Percentiles rank a stretch among this genome's conserved stretches.
These are phyloP conservation scores for Clavaria fumosa DNA, from an alignment of 768 basidiomycete genomes.

Conservation along the genomic window DNA sequence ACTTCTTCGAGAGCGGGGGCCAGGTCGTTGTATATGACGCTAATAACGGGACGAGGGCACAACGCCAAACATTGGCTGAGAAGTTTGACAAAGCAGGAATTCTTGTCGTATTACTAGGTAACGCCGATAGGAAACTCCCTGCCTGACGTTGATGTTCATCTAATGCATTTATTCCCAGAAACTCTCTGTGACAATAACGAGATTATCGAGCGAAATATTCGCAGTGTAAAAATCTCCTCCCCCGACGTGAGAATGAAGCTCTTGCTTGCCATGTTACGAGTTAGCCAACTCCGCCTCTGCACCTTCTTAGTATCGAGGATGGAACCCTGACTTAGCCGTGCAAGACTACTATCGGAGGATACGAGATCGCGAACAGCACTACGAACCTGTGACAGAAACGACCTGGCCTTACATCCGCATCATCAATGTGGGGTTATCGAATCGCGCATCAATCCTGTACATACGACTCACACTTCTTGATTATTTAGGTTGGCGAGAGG, in stretches of 20 bases:
- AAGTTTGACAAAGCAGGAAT: conserved; percentile 78
- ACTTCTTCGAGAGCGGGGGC: conserved; percentile 74
- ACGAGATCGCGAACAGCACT: conserved; percentile 68
- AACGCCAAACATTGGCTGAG: conserved; percentile 57
- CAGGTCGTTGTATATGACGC: conserved; percentile 99
- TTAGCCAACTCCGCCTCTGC: conserved; percentile 3
- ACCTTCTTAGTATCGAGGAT: conserved; percentile 83
- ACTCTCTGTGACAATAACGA: conserved; percentile 83
- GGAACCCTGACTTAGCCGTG: conserved; percentile 87
- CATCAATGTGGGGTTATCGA: conserved; percentile 70
- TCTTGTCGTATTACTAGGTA: conserved; percentile 84
- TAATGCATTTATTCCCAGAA: conserved; percentile 47
- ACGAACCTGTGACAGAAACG: conserved; percentile 83
- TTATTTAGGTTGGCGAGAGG: conserved; percentile 72
- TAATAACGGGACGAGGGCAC: conserved; percentile 70
- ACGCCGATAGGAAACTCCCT: no score
- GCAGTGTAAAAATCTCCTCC: conserved; percentile 95
- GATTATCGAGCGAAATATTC: conserved; percentile 87
- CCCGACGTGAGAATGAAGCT: conserved; percentile 58
- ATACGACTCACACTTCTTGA: not conserved
- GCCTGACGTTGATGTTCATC: no score
- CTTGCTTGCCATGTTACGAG: conserved; percentile 5
- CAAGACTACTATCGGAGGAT: conserved; percentile 89
- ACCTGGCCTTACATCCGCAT: conserved; percentile 92
- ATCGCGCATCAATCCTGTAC: no score